These are phyloP conservation scores for Lophiotrema nucula DNA, from an alignment of 495 filamentous ascomycete species.

Conservation along the genomic window DNA sequence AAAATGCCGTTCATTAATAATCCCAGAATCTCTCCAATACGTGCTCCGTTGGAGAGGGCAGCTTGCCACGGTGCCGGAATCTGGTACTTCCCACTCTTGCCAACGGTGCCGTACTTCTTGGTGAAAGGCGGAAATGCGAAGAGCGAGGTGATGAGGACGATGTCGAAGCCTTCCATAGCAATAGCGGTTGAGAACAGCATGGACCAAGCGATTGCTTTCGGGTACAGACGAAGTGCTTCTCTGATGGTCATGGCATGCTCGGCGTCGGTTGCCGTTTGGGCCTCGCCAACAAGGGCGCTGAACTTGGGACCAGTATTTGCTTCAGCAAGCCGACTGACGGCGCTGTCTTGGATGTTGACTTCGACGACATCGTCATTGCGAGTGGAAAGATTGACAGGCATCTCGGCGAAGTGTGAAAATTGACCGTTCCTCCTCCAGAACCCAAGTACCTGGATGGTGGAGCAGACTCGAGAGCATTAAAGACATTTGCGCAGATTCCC, in stretches of 20 bases:
- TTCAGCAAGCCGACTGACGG: no score
- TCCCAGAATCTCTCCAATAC: slow-evolving; percentile 30
- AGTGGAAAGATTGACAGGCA: no score
- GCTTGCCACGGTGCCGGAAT: slow-evolving; percentile 45
- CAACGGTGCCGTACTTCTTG: slow-evolving; percentile 35
- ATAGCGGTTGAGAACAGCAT: neutral
- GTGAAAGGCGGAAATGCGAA: slow-evolving; percentile 39
- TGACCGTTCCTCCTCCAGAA: no score
- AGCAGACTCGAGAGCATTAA: no score
- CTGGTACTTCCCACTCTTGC: slow-evolving; percentile 1
- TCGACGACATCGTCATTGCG: no score
- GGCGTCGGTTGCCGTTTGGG: neutral
- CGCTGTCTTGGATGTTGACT: no score
- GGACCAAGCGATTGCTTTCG: neutral
- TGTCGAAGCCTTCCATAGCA: slow-evolving; percentile 47
- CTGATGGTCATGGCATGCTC: neutral
- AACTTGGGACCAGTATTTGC: no score
- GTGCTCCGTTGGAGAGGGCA: slow-evolving; percentile 43
- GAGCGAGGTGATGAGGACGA: slow-evolving; percentile 46
- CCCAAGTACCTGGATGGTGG: no score
- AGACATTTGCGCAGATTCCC: no score
- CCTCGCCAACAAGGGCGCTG: neutral
- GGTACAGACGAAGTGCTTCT: neutral
- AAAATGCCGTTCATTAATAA: slow-evolving; percentile 17
- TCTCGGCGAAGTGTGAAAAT: no score